Conservation (phyloP, 1,284 basidiomycete genomes). For the Trichosporon ovoides region DNA sequence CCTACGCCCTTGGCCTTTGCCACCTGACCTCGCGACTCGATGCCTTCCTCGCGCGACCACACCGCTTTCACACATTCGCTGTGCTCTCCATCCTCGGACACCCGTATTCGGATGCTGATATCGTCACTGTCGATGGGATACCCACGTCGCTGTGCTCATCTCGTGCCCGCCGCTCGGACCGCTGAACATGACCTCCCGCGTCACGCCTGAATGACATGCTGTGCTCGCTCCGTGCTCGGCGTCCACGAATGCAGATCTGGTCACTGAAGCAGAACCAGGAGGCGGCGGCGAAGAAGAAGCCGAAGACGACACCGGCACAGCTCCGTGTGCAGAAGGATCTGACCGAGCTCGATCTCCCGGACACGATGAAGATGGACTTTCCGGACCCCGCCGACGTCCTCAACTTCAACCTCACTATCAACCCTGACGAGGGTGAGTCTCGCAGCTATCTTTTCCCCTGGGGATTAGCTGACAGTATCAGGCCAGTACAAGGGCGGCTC, state of each 20-base stretch:
- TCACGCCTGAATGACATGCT: too few species aligned
- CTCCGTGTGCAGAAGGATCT: slow-evolving; percentile 98
- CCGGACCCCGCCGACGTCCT: slow-evolving; percentile 87
- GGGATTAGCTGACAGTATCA: slow-evolving; percentile 44
- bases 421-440: slow-evolving; percentile 84
- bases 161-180: too few species aligned
- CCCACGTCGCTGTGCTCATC: too few species aligned
- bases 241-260: slow-evolving; percentile 92
- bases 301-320: slow-evolving; percentile 94
- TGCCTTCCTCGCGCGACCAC: too few species aligned
- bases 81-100: too few species aligned
- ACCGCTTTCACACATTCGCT: too few species aligned
- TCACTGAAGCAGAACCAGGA: slow-evolving; percentile 93
- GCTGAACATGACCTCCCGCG: too few species aligned
- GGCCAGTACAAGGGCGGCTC: slow-evolving; percentile 97
- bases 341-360: slow-evolving; percentile 91
- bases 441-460: too few species aligned
- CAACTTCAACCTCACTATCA: slow-evolving; percentile 92
- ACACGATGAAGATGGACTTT: slow-evolving; percentile 93
- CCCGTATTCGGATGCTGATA: too few species aligned
- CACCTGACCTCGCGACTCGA: too few species aligned
- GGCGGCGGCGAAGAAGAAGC: slow-evolving; percentile 87
- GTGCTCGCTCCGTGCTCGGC: neutral
- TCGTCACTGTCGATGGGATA: too few species aligned
- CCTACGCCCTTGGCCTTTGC: too few species aligned